Evolutionary conservation across 371 early-diverging fungal genomes (phyloP), one percentile per base, ranked within the genome.

Genomic region (Dentiscutata heterogama): DNA sequence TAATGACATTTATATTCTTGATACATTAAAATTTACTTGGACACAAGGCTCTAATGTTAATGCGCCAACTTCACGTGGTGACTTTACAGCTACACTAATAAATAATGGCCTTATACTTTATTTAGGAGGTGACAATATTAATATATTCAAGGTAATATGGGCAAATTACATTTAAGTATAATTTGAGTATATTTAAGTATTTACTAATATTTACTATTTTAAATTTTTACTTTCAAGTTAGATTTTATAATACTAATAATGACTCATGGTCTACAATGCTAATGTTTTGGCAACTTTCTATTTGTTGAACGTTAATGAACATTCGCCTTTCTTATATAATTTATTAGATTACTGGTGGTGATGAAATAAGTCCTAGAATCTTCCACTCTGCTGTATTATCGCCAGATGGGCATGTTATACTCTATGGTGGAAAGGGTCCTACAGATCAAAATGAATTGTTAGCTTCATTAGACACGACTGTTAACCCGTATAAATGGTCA

Each of bases 41-140:
- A 46, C 46, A 46, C 7, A 46, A 46, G 46, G 46, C 46, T 46
- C 46, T 46, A 10, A 7, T 46, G 25, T 39, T 71, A 25, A 25
- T 71, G 72, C 72, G 0, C 72, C 72, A 25, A 42, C 18, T 4
- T 13, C 72, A 6, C 18, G 72, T 39, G 10, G 3, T 46, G 42
- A n/a, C 42, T 71, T 25, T 71, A 35, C 72, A 3, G 72, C 72
- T 46, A 71, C 72, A 46, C 25, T 71, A 2, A 13, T 71, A 71
- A 51, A 22, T 71, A 51, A 71, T 71, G 72, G 72, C 18, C 1
- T n/a, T 14, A 71, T 71, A n/a, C 25, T 71, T 71, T 71, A 71
- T 46, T 22, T 71, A n/a, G 72, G 72, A 25, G 72, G 72, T n/a
- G 11, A 7, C 10, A 46, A 8, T 0, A 11, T 11, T 11, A 1